Evolutionary conservation across 1,284 basidiomycete genomes (phyloP).

Genomic region (Volvariella surrecta): DNA sequence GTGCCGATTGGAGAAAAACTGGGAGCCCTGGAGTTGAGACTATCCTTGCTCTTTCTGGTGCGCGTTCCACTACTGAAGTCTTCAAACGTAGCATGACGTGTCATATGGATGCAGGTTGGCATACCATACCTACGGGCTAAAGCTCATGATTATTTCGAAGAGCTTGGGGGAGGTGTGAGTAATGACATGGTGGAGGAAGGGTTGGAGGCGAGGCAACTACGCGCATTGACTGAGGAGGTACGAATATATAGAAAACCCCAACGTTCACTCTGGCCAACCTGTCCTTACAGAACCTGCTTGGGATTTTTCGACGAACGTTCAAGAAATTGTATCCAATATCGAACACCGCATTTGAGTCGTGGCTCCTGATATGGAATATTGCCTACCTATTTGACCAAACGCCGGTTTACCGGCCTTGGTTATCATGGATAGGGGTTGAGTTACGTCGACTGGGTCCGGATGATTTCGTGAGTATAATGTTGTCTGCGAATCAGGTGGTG

Average conservation of each 20-base stretch:
- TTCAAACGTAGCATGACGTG: background rate
- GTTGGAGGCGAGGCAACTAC: conserved; percentile 31
- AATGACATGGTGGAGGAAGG: conserved; percentile 58
- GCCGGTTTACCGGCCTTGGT: conserved; percentile 88
- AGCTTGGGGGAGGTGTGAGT: conserved; percentile 75
- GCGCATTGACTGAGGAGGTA: conserved; percentile 43
- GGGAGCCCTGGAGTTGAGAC: conserved; percentile 53
- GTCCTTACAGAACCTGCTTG: conserved; percentile 27
- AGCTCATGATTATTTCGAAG: conserved; percentile 85
- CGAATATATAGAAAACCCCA: conserved; percentile 5
- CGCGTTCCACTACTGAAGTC: conserved; percentile 16
- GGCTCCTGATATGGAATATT: conserved; percentile 80
- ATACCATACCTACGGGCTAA: conserved; percentile 89
- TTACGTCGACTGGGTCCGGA: conserved; percentile 70
- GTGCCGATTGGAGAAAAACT: conserved; percentile 58
- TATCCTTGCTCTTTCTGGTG: conserved; percentile 74
- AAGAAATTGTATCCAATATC: conserved; percentile 76
- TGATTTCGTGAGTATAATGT: conserved; percentile 50
- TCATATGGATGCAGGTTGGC: conserved; percentile 48
- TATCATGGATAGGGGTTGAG: conserved; percentile 77
- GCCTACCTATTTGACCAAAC: conserved; percentile 88
- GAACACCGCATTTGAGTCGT: conserved; percentile 72
- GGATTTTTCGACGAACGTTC: conserved; percentile 49
- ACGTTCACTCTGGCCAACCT: conserved; percentile 6
- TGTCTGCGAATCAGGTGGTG: conserved; percentile 8